Conservation (phyloP, 768 basidiomycete genomes). For the Rhizopogon salebrosus region DNA sequence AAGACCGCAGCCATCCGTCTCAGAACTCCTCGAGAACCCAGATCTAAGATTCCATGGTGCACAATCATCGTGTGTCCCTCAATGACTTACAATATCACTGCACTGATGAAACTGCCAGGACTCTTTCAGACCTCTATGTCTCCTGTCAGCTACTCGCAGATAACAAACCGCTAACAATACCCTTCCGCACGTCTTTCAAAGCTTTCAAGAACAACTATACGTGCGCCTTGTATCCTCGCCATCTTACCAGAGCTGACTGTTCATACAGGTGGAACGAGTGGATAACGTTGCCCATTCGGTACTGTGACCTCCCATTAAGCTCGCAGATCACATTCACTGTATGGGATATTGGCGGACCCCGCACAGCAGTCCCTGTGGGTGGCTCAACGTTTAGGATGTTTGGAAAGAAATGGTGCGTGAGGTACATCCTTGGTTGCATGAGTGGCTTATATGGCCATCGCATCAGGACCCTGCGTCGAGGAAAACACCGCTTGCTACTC, state of each 20-base stretch:
- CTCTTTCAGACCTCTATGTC: conserved; percentile 88
- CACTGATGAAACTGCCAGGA: conserved; percentile 45
- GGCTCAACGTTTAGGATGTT: conserved; percentile 90
- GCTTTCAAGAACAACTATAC: conserved; percentile 80
- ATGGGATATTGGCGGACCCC: conserved; percentile 89
- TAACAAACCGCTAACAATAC: conserved; percentile 89
- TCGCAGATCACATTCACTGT: conserved; percentile 92
- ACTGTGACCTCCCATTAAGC: conserved; percentile 86
- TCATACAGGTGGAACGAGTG: conserved; percentile 86
- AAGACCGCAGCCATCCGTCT: conserved; percentile 64
- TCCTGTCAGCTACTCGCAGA: conserved; percentile 90
- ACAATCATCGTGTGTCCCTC: conserved; percentile 56
- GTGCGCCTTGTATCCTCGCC: conserved; percentile 35
- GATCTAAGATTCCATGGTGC: conserved; percentile 80
- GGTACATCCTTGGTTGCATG: background rate
- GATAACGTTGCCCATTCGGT: conserved; percentile 87
- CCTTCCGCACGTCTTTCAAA: conserved; percentile 89
- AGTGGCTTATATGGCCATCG: background rate
- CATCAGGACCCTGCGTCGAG: conserved; percentile 77
- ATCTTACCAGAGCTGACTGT: background rate
- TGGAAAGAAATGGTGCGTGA: conserved; percentile 81
- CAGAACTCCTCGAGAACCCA: conserved; percentile 79
- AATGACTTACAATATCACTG: conserved; percentile 10
- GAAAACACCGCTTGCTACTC: conserved; percentile 83
- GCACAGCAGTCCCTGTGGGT: conserved; percentile 77